Evolutionary conservation across 805 yeast genomes (phyloP), one percentile per base, ranked within the genome.

Genomic region (Myxozyma vanderwaltii): DNA sequence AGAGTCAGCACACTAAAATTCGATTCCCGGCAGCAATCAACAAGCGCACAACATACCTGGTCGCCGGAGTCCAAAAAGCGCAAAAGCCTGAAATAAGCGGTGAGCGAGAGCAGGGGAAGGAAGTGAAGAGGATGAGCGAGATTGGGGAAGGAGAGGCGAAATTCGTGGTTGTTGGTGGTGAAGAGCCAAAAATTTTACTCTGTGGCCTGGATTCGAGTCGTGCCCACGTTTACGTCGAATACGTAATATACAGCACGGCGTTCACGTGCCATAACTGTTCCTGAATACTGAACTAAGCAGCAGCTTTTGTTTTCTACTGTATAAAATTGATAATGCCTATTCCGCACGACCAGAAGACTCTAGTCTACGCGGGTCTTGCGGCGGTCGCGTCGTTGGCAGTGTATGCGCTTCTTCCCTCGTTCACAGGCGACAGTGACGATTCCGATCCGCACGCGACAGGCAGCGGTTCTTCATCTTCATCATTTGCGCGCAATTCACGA

Each of bases 371-470:
- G 2, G 54, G 54, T 33, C 15, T 47, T 13, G 51, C 59, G 33
- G 55, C 53, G n/a, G 21, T 61, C 10, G 56, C 50, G 36, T 59
- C 65, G 19, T 66, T 70, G 8, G 64, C 74, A 19, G 52, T 74
- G 13, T 75, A 75, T 69, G 63, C 75, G 27, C 35, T 73, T 19
- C 54, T 70, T 4, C 77, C 78, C 51, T 72, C 67, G 15, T 43
- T 67, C 35, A 19, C 24, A 40, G 13, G 51, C 19, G 35, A n/a
- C n/a, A 24, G 40, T 12, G 51, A 15, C 15, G 51, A 54, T 21
- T 17, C 54, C 26, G 50, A 47, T 26, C 17, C 40, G 40, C 10
- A 24, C 54, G 48, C 51, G 38, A 31, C 46, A 24, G 43, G 40
- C 26, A 35, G 41, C 43, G 17, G 3, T 2, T 10, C 43, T 21